A percentile compares a stretch with the other conserved stretches of the same genome.
Evolutionary conservation across 1,284 basidiomycete genomes (phyloP).

Genomic region (Cutaneotrichosporon cyanovorans): DNA sequence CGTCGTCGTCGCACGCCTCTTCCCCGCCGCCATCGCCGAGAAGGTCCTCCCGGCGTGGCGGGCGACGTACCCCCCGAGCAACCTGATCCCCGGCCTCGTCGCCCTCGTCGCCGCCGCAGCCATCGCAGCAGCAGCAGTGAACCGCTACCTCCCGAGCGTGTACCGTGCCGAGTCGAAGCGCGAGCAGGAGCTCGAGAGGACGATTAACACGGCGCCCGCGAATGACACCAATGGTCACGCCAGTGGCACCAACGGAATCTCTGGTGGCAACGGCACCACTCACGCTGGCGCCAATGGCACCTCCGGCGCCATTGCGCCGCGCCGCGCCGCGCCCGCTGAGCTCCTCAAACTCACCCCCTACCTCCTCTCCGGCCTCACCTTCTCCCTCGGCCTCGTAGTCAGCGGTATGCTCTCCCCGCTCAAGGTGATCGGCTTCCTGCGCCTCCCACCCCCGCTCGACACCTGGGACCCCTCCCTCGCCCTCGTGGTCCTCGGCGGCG

Average conservation of each 20-base stretch:
- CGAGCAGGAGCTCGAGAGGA: too few species aligned
- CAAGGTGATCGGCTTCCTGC: constrained; percentile 55
- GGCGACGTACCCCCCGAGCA: constrained; percentile 2
- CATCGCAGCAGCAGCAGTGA: constrained; percentile 33
- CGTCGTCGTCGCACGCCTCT: constrained; percentile 46
- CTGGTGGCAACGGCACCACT: not conserved
- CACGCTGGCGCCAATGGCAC: constrained; percentile 43
- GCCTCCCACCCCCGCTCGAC: constrained; percentile 24
- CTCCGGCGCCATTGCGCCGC: constrained; percentile 30
- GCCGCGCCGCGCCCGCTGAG: constrained; percentile 12
- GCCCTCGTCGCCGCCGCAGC: constrained; percentile 50
- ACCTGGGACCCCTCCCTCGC: constrained; percentile 48
- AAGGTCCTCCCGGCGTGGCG: constrained; percentile 10
- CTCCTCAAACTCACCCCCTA: constrained; percentile 27
- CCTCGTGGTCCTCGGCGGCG: constrained; percentile 47
- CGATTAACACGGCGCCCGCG: not conserved
- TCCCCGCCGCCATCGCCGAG: constrained; percentile 27
- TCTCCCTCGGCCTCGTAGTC: constrained; percentile 55
- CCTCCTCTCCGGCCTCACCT: constrained; percentile 51
- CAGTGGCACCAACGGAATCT: not conserved
- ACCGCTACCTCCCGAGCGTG: not conserved
- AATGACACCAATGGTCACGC: not conserved
- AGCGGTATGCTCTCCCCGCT: constrained; percentile 53
- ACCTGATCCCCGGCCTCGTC: constrained; percentile 26
- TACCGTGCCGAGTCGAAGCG: not conserved